A percentile compares a stretch with the other conserved stretches of the same genome.
These are phyloP conservation scores for Cucumis sativus DNA, from an alignment of 306 rosid genomes.

Conservation along the genomic window DNA sequence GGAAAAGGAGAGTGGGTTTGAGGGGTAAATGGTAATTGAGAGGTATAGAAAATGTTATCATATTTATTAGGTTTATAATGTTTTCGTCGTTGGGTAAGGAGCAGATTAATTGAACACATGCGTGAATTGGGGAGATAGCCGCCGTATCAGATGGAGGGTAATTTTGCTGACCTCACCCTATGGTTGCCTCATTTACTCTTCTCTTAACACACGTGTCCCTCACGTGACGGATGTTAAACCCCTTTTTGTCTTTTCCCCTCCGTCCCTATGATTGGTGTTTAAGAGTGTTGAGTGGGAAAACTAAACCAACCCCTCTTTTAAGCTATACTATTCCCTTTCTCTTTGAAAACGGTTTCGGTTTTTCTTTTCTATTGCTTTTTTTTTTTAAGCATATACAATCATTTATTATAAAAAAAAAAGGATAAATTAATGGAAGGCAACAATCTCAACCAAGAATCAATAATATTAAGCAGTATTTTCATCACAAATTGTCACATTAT, in stretches of 20 bases:
- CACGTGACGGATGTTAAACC: background rate
- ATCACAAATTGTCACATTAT: too few species aligned
- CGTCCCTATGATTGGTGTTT: background rate
- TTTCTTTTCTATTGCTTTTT: background rate
- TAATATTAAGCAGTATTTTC: too few species aligned
- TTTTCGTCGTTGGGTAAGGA: background rate
- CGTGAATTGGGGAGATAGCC: constrained; percentile 43
- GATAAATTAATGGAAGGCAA: too few species aligned
- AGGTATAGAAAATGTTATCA: background rate
- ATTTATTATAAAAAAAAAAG: too few species aligned
- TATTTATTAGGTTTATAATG: background rate
- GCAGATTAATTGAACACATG: constrained; percentile 38
- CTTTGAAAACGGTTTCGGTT: background rate
- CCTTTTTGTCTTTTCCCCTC: background rate
- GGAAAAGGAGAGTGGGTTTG: background rate
- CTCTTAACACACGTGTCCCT: background rate
- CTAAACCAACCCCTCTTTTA: background rate
- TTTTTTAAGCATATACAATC: too few species aligned
- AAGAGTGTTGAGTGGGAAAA: background rate
- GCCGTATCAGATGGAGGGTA: constrained; percentile 30
- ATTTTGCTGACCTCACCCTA: background rate
- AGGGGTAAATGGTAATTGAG: background rate
- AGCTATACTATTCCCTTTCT: background rate
- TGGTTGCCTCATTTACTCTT: background rate
- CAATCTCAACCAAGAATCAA: too few species aligned